phyloP scores from a whole-genome alignment of 2,329 filamentous ascomycete species.

The Penicillium hordei region DNA sequence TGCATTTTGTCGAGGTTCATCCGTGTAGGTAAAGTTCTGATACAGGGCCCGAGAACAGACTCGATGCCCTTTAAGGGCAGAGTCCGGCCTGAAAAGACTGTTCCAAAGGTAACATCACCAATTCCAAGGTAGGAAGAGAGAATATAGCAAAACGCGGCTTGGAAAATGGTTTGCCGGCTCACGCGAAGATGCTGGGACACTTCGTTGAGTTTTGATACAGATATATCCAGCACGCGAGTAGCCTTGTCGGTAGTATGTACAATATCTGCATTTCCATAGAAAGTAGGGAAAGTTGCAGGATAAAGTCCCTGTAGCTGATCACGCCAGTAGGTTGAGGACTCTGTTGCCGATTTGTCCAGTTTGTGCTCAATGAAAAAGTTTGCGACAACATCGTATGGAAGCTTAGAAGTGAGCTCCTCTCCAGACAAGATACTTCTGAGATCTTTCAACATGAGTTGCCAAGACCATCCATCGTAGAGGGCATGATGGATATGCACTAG shows the following conservation, averaged over 20 bases:
- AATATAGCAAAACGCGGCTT: constrained; percentile 67
- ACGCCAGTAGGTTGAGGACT: constrained; percentile 66
- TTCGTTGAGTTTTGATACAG: constrained; percentile 36
- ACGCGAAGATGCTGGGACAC: constrained; percentile 48
- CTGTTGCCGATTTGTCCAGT: constrained; percentile 35
- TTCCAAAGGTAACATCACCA: constrained; percentile 70
- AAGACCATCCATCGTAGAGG: constrained; percentile 90
- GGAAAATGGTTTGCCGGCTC: constrained; percentile 71
- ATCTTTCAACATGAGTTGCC: constrained; percentile 71
- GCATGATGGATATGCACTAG: constrained; percentile 73
- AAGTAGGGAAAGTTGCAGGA: constrained; percentile 58
- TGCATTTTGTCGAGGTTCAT: constrained; percentile 55
- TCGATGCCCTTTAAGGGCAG: constrained; percentile 71
- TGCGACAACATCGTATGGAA: constrained; percentile 63
- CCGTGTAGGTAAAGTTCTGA: constrained; percentile 73
- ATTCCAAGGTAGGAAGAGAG: constrained; percentile 64
- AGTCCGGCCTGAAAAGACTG: constrained; percentile 78
- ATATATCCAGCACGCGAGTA: constrained; percentile 35
- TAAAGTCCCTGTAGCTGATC: constrained; percentile 61
- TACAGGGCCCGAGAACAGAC: constrained; percentile 73
- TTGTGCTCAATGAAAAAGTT: constrained; percentile 46
- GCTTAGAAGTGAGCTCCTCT: constrained; percentile 41
- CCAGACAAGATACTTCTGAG: constrained; percentile 54
- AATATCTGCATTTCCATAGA: constrained; percentile 45
- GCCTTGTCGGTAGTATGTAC: constrained; percentile 29